phyloP scores from a whole-genome alignment of 2,329 filamentous ascomycete species.

The Ceratocystis albifundus region DNA sequence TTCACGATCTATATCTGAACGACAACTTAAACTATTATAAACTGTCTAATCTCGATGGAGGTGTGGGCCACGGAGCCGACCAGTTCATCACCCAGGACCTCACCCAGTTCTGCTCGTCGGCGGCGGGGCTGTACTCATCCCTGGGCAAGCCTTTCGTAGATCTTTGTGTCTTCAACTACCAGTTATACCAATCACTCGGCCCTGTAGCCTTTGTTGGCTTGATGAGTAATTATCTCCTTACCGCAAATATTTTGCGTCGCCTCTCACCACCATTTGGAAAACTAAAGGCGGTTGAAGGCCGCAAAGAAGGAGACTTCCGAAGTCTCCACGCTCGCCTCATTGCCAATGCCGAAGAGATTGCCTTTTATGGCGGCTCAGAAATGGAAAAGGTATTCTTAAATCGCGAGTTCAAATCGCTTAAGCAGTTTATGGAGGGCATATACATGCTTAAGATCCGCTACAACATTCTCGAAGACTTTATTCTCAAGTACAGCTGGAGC shows the following conservation, averaged over 20 bases:
- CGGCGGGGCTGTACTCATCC: conserved; percentile 86
- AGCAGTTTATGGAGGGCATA: conserved; percentile 95
- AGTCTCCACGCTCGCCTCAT: conserved; percentile 83
- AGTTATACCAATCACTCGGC: conserved; percentile 82
- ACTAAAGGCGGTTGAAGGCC: conserved; percentile 87
- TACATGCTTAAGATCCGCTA: conserved; percentile 97
- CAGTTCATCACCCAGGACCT: conserved; percentile 97
- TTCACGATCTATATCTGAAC: conserved; percentile 93
- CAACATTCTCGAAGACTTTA: conserved; percentile 97
- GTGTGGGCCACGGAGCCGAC: conserved; percentile 81
- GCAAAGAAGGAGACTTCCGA: conserved; percentile 90
- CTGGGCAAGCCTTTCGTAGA: conserved; percentile 98
- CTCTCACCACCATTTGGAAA: conserved; percentile 94
- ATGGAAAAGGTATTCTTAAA: conserved; percentile 92
- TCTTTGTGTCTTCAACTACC: conserved; percentile 94
- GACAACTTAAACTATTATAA: conserved; percentile 96
- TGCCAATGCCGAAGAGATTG: conserved; percentile 93
- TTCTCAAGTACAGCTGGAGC: conserved; percentile 97
- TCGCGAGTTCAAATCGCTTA: conserved; percentile 81
- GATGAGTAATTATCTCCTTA: conserved; percentile 85
- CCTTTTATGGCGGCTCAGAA: conserved; percentile 90
- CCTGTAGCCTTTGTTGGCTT: conserved; percentile 78
- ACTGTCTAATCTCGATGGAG: conserved; percentile 81
- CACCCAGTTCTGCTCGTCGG: conserved; percentile 85
- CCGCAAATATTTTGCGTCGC: conserved; percentile 75